These are phyloP conservation scores for Colletotrichum liriopes DNA, from an alignment of 2,329 filamentous ascomycete species.

Conservation along the genomic window DNA sequence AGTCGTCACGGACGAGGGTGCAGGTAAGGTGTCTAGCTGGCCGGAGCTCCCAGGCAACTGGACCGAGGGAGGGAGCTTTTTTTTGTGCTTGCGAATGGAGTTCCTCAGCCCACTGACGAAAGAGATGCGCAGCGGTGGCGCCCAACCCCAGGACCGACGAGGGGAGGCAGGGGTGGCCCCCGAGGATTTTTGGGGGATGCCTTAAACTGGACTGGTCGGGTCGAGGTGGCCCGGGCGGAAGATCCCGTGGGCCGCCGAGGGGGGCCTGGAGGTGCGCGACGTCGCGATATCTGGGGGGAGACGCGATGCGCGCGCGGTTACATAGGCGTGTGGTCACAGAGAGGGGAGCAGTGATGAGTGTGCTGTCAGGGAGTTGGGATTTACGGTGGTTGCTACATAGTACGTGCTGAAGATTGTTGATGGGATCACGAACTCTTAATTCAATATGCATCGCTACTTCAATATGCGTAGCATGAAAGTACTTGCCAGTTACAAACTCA, in stretches of 20 bases:
- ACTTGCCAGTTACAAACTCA: background rate
- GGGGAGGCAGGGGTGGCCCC: slow-evolving; percentile 37
- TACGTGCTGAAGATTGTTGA: slow-evolving; percentile 2
- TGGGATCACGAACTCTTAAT: background rate
- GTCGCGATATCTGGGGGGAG: slow-evolving; percentile 31
- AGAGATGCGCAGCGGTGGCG: slow-evolving; percentile 24
- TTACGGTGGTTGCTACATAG: background rate
- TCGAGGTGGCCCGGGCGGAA: slow-evolving; percentile 37
- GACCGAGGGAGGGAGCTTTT: background rate
- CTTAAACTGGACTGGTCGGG: slow-evolving; percentile 22
- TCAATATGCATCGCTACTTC: background rate
- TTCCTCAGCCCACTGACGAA: slow-evolving; percentile 38
- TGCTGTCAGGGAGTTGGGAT: background rate
- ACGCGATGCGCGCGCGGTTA: slow-evolving; percentile 27
- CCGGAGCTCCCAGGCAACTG: slow-evolving; percentile 37
- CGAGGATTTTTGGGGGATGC: slow-evolving; percentile 32
- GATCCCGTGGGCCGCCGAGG: slow-evolving; percentile 39
- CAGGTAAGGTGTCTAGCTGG: slow-evolving; percentile 35
- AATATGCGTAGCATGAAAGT: slow-evolving; percentile 11
- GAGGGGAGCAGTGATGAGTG: background rate
- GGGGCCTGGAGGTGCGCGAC: slow-evolving; percentile 28
- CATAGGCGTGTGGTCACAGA: background rate
- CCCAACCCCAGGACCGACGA: slow-evolving; percentile 25
- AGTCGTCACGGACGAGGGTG: slow-evolving; percentile 40
- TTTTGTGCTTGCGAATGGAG: slow-evolving; percentile 29